Evolutionary conservation across 208 protist species (phyloP), one percentile per base, ranked within the genome.

Genomic region (Trypanosoma lewisi): DNA sequence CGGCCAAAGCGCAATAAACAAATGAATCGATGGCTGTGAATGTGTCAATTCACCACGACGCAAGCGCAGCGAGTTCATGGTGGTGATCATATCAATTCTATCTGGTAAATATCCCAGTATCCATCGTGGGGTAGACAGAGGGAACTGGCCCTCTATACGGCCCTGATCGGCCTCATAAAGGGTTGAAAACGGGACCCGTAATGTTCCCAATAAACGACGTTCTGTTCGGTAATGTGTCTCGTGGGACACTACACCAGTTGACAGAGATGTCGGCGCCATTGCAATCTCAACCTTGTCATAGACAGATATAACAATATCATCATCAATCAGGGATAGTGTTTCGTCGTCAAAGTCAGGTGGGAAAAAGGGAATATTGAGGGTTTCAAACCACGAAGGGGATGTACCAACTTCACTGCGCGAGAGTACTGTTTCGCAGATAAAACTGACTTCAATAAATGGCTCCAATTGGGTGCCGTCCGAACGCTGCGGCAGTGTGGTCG

Each of bases 141-240:
- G 70, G 60, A 72, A 94, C 25, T 86, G 75, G 23, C 87, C 87
- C 72, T 94, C 87, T 65, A 91, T 84, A 19, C 77, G 54, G 0
- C 82, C 87, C 49, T 85, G 57, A 5, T 76, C 71, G 17, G 83
- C 84, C 52, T 85, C 64, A 55, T 91, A 83, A 34, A 94, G 74
- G 11, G 87, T 77, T 69, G 77, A 88, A 63, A 94, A 94, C 0
- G 87, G 87, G 31, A 94, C 71, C 49, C 65, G 78, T 63, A 94
- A 55, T 23, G 79, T 87, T 16, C 83, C 83, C 23, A 94, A 62
- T n/a, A 94, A 65, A 28, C 87, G 82, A 2, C 87, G 78, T 73
- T 94, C 87, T 11, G 84, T 91, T 50, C 87, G 83, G 71, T 91
- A 91, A 76, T 94, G 87, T 27, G 79, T 91, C 65, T 91, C 84